Base-by-base conservation (phyloP, 2,329 filamentous ascomycete genomes). In the Pseudogymnoascus sp. region DNA sequence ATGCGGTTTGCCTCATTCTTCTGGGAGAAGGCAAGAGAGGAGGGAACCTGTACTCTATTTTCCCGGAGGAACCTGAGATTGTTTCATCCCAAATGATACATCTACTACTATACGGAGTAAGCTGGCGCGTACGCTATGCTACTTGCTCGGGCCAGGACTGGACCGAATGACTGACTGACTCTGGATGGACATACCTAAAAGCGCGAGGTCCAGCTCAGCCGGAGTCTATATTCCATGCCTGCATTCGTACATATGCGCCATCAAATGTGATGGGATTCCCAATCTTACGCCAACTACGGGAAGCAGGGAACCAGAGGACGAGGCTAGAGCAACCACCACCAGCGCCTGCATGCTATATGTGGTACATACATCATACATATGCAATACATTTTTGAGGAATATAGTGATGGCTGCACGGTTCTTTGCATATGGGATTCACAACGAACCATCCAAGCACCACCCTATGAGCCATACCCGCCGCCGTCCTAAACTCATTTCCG, bases 281-380 rank as follows among this genome's bases (percentile, higher is more conserved):
- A 55, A 33, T 55, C 29, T 55, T 33, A 8, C 48, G 48, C 48
- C 48, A 55, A 55, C 48, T 17, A 55, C 48, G 48, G 48, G 48
- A 33, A 55, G 29, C 29, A 55, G 48, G 48, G 48, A 55, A 29
- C 29, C 48, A 33, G 48, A 27, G 31, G n/a, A 17, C 48, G 48
- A 12, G 48, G 29, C 48, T 55, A 55, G 48, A 55, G 48, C 48
- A 38, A 55, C n/a, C 27, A 31, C 25, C 42, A 48, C 21, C 21
- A 21, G 21, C 21, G 44, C 27, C 44, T 55, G 48, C 48, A 55
- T 55, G 48, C n/a, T 31, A 29, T 55, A 33, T 55, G 48, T 17
- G 9, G 48, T 31, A 55, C 48, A 55, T 55, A 55, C 44, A 51
- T 51, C 44, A 51, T 51, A 51, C 48, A 33, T 55, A 55, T 55